Evolutionary conservation across 495 filamentous ascomycete species (phyloP).

Genomic region (Bacidia rubella): DNA sequence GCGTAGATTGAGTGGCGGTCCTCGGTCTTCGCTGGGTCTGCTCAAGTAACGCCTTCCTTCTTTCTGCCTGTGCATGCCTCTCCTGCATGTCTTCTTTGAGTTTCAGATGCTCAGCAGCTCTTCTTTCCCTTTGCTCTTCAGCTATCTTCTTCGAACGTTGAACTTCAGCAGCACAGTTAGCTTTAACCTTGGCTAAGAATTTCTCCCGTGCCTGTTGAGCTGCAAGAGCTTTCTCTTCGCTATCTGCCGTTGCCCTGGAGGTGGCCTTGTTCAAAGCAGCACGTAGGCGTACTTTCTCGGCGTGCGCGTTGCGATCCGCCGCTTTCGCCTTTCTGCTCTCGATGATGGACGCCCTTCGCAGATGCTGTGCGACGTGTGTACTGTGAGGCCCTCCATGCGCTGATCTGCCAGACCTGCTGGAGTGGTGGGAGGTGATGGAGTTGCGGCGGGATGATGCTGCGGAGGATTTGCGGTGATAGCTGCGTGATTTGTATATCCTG

Average conservation of each 20-base stretch:
- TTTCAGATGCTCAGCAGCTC: constrained; percentile 71
- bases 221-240: constrained; percentile 76
- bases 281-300: constrained; percentile 87
- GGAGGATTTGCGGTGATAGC: constrained; percentile 64
- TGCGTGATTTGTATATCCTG: constrained; percentile 57
- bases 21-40: constrained; percentile 45
- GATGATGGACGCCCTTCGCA: constrained; percentile 81
- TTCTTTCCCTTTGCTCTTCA: constrained; percentile 79
- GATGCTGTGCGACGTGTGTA: constrained; percentile 75
- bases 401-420: constrained; percentile 47
- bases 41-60: constrained; percentile 44
- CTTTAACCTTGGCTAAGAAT: constrained; percentile 83
- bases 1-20: constrained; percentile 46
- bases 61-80: constrained; percentile 77
- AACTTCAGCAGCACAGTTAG: constrained; percentile 89
- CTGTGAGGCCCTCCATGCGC: constrained; percentile 55
- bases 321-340: constrained; percentile 87
- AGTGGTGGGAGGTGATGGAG: constrained; percentile 78
- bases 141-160: constrained; percentile 85
- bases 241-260: constrained; percentile 43
- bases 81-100: constrained; percentile 72
- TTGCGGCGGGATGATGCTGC: constrained; percentile 78
- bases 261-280: constrained; percentile 76
- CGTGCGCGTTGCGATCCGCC: constrained; percentile 86
- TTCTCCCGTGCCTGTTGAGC: constrained; percentile 83